These are phyloP conservation scores for Euryodendron excelsum DNA, from an alignment of 148 eudicot genomes.

Conservation along the genomic window DNA sequence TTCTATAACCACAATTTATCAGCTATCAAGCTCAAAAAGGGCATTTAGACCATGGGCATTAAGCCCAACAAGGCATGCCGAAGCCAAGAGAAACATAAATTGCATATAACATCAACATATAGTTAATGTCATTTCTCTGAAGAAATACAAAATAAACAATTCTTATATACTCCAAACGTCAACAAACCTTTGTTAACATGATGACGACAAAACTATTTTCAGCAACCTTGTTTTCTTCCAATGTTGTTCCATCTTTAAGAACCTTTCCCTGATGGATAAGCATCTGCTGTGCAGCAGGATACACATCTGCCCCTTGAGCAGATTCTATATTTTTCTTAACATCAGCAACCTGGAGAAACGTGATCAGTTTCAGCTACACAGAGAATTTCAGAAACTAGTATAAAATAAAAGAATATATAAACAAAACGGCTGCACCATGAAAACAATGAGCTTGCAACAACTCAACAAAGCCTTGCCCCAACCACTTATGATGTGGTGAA, in stretches of 20 bases:
- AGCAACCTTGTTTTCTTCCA: constrained; percentile 64
- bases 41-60: background rate
- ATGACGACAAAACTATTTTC: constrained; percentile 70
- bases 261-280: constrained; percentile 73
- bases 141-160: background rate
- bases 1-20: background rate
- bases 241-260: constrained; percentile 62
- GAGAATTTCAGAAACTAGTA: background rate
- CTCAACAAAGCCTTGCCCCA: background rate
- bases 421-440: background rate
- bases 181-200: constrained; percentile 46
- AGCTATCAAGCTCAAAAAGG: background rate
- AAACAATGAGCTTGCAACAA: constrained; percentile 6
- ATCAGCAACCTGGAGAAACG: constrained; percentile 48
- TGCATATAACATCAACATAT: too few relatives aligned
- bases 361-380: background rate
- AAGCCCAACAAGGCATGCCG: background rate
- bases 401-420: background rate
- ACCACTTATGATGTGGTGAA: background rate
- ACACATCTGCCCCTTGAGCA: constrained; percentile 48
- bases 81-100: background rate
- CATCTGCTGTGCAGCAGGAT: constrained; percentile 65
- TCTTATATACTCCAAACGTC: background rate
- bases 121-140: background rate
- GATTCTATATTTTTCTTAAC: constrained; percentile 65